Evolutionary conservation across 1,284 basidiomycete species (phyloP).

Genomic region (Cystobasidium slooffiae): DNA sequence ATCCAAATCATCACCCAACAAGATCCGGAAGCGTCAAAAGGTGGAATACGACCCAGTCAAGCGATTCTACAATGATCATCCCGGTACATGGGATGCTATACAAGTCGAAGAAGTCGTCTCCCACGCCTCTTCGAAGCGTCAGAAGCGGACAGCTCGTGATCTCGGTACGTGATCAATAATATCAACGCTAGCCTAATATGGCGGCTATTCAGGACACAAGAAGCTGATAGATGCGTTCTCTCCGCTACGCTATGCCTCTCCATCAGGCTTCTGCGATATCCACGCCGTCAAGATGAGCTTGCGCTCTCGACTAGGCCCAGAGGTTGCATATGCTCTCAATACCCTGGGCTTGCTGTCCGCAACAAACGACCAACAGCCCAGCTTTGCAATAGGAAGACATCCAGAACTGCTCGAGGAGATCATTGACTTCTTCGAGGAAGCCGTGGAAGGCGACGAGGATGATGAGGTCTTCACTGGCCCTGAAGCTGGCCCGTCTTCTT

Average conservation of each 20-base stretch:
- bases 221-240: neutral
- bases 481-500: constrained; percentile 16
- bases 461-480: constrained; percentile 56
- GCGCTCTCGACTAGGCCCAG: constrained; percentile 78
- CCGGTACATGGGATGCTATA: constrained; percentile 76
- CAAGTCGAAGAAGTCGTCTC: constrained; percentile 69
- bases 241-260: neutral
- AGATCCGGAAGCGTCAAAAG: constrained; percentile 67
- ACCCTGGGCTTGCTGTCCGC: constrained; percentile 81
- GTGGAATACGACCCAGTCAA: constrained; percentile 87
- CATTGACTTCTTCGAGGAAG: constrained; percentile 82
- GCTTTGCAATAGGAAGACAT: constrained; percentile 68
- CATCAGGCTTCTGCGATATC: constrained; percentile 73
- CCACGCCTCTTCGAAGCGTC: constrained; percentile 63
- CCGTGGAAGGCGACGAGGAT: constrained; percentile 67
- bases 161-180: constrained; percentile 61
- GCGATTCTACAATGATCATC: constrained; percentile 75
- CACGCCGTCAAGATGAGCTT: constrained; percentile 87
- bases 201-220: neutral
- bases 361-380: constrained; percentile 60
- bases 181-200: neutral
- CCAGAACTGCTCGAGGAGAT: constrained; percentile 84
- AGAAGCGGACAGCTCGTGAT: constrained; percentile 72
- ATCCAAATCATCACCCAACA: constrained; percentile 22
- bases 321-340: constrained; percentile 87